These are phyloP conservation scores for Glaciozyma antarctica DNA, from an alignment of 768 basidiomycete species.

Conservation along the genomic window DNA sequence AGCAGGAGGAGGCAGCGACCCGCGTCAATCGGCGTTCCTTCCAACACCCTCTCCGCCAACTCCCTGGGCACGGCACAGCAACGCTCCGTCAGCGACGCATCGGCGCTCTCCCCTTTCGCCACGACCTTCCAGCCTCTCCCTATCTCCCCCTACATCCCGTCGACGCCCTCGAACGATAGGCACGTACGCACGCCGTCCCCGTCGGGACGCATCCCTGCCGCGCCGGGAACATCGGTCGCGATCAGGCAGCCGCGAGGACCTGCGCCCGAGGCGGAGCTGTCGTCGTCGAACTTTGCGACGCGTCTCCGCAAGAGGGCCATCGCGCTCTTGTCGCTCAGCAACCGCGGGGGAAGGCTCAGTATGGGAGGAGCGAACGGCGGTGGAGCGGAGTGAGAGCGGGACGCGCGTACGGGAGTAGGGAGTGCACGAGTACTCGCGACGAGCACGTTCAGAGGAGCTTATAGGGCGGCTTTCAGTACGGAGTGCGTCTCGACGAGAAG, in stretches of 20 bases:
- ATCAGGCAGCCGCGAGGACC: constrained; percentile 4
- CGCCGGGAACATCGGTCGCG: neutral
- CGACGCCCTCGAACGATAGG: neutral
- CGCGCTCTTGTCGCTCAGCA: neutral
- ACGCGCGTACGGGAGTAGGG: neutral
- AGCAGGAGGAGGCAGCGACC: neutral
- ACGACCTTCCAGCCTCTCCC: constrained; percentile 7
- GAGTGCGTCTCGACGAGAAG: no score
- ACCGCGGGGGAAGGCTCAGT: neutral
- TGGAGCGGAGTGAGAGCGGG: neutral
- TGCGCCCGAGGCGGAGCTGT: neutral
- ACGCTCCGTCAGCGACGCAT: neutral
- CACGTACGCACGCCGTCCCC: neutral
- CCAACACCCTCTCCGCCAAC: neutral
- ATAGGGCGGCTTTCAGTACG: no score
- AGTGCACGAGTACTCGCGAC: no score
- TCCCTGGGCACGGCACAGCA: neutral
- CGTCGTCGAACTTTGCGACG: neutral
- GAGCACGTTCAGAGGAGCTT: no score
- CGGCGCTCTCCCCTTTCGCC: constrained; percentile 1
- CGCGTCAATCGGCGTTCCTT: neutral
- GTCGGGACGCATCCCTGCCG: neutral
- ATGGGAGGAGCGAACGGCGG: neutral
- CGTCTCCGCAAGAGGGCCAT: neutral
- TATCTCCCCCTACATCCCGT: neutral